Conservation (phyloP, 192 early-diverging fungal species). For the Podila verticillata region DNA sequence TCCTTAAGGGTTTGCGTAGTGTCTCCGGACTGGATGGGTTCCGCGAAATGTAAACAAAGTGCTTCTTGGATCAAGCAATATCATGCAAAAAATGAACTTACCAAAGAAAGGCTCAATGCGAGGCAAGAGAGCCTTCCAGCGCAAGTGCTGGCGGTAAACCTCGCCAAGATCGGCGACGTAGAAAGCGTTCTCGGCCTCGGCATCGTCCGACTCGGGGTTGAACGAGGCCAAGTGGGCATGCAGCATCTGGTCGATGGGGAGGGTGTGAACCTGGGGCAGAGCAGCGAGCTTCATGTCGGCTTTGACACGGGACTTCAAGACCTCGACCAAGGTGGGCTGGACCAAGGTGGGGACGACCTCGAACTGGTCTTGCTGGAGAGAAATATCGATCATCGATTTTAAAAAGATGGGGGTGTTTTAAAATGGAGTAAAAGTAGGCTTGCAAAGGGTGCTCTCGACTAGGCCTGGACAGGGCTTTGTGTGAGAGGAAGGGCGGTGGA, state of each 20-base stretch:
- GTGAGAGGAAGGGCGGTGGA: slow-evolving; percentile 32
- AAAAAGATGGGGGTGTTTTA: slow-evolving; percentile 2
- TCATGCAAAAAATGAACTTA: slow-evolving; percentile 55
- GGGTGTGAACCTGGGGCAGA: slow-evolving; percentile 46
- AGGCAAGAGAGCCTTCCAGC: slow-evolving; percentile 86
- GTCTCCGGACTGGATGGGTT: background rate
- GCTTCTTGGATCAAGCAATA: no score
- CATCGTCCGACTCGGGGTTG: slow-evolving; percentile 52
- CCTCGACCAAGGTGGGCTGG: slow-evolving; percentile 51
- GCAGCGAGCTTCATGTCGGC: slow-evolving; percentile 37
- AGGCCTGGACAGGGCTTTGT: slow-evolving; percentile 53
- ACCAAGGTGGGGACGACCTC: slow-evolving; percentile 53
- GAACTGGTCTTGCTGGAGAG: slow-evolving; percentile 50
- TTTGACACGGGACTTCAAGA: slow-evolving; percentile 51
- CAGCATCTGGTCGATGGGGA: slow-evolving; percentile 49
- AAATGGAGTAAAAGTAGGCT: slow-evolving; percentile 5
- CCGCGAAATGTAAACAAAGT: background rate
- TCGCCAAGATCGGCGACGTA: slow-evolving; percentile 95
- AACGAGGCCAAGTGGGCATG: slow-evolving; percentile 46
- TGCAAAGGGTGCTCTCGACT: slow-evolving; percentile 14
- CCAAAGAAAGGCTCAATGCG: slow-evolving; percentile 97
- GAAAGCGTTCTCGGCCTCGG: slow-evolving; percentile 89
- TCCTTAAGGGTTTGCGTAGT: background rate
- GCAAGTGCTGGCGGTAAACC: slow-evolving; percentile 85
- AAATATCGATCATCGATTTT: slow-evolving; percentile 49